These are phyloP conservation scores for Kwoniella shivajii DNA, from an alignment of 1,284 basidiomycete genomes.

Conservation along the genomic window DNA sequence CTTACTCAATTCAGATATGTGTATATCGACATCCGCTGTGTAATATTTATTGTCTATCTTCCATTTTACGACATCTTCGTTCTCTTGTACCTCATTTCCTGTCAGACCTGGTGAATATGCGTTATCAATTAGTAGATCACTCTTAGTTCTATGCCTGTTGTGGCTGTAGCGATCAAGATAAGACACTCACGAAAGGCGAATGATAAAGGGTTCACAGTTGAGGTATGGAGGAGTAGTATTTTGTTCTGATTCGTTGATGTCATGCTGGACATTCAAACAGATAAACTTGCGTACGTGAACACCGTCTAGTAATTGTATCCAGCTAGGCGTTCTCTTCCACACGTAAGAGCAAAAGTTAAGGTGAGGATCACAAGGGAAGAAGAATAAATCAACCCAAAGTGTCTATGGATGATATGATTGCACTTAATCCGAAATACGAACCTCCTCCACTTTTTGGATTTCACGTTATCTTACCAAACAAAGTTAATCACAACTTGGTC, in stretches of 20 bases:
- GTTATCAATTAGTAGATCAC: no score
- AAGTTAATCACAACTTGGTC: neutral
- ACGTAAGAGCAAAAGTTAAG: no score
- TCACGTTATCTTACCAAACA: neutral
- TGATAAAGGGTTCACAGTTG: conserved; percentile 20
- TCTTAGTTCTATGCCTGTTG: neutral
- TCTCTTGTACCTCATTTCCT: neutral
- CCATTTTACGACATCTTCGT: conserved; percentile 61
- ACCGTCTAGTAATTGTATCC: no score
- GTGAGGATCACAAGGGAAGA: no score
- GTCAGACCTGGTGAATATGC: conserved; percentile 16
- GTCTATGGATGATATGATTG: neutral
- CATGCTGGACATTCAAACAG: neutral
- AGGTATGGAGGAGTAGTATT: conserved; percentile 34
- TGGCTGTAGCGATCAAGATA: no score
- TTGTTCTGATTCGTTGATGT: conserved; percentile 10
- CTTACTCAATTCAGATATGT: neutral
- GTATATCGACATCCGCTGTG: conserved; percentile 72
- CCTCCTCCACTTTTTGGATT: neutral
- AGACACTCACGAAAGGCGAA: conserved; percentile 35
- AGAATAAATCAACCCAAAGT: neutral
- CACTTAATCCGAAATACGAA: neutral
- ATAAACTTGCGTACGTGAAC: neutral
- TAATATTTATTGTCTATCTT: conserved; percentile 83
- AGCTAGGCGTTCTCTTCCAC: no score